Base-by-base conservation (phyloP, 1,139 yeast genomes). In the Kluyveromyces sp. region DNA sequence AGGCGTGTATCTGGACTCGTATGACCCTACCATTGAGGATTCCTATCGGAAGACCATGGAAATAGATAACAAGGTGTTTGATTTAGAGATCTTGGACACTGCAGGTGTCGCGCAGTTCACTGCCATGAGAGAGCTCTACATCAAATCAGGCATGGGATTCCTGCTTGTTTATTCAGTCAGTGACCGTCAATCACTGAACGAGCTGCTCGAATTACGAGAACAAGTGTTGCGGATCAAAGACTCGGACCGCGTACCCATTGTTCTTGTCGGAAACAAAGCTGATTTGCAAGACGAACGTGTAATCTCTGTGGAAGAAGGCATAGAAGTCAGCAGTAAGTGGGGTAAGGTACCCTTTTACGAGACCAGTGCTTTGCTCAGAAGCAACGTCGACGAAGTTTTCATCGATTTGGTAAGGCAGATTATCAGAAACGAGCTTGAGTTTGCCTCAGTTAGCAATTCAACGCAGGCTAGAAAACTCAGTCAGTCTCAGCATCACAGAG, bases 51-150 rank as follows among this genome's bases (percentile, higher is more conserved):
- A 89, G 57, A 94, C 87, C 55, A 81, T 89, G 47, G 92, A 86
- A 59, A 83, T 92, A 41, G 96, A 92, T 65, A 95, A 94, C 39
- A 79, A 94, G 57, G 84, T 92, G 3, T 86, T 95, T 57, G 89
- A 87, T 54, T 73, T 92, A 52, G 97, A 92, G 65, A 87, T 92
- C 46, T 72, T 92, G 60, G 98, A 92, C 64, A 92, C 98, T 13
- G 97, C 98, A 13, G 98, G 98, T 44, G 96, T 89, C 64, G 97
- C 94, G 56, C 97, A 92, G 66, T 92, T 88, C 66, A 82, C 94
- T 34, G 95, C 96, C 18, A 82, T 92, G 92, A 73, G 97, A 55
- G 97, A 92, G 65, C 80, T 79, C 68, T 88, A 88, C 63, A 88
- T 88, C 64, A 83, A 84, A 49, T 80, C 87, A 36, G 94, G 94